Evolutionary conservation across 2,329 filamentous ascomycete species (phyloP).

Genomic region (Epichloe brachyelytri): DNA sequence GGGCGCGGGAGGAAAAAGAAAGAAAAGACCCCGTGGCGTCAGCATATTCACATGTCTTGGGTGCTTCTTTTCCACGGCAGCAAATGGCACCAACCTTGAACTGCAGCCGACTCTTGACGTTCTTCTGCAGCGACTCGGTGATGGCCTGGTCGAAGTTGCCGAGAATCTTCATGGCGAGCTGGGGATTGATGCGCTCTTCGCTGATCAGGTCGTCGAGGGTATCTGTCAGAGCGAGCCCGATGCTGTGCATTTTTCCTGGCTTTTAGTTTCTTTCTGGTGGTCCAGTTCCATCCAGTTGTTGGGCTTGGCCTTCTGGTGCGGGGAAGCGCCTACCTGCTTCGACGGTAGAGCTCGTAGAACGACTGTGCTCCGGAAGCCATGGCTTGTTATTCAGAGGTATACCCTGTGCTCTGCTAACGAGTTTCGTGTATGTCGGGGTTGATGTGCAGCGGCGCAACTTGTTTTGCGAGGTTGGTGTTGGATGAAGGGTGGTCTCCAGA

Average conservation of each 20-base stretch:
- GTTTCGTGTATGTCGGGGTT: neutral
- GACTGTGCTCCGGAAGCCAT: conserved; percentile 42
- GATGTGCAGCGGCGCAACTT: neutral
- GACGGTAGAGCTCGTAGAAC: conserved; percentile 92
- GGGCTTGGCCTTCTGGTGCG: neutral
- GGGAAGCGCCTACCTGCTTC: conserved; percentile 66
- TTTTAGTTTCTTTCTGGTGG: neutral
- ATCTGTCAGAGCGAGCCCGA: conserved; percentile 86
- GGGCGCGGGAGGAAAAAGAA: neutral
- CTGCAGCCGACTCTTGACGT: conserved; percentile 77
- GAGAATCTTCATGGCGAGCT: conserved; percentile 97
- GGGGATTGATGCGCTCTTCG: conserved; percentile 87
- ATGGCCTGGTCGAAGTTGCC: conserved; percentile 91
- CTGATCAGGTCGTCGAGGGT: conserved; percentile 95
- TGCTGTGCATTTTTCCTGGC: conserved; percentile 38
- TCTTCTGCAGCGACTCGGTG: conserved; percentile 80
- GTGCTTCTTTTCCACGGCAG: no score
- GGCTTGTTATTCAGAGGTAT: conserved; percentile 1
- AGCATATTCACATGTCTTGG: neutral
- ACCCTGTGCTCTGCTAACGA: neutral
- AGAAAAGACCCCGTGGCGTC: neutral
- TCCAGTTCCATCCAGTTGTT: neutral
- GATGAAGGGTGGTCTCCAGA: neutral
- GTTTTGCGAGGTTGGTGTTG: conserved; percentile 1
- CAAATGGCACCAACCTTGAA: conserved; percentile 63